A percentile compares a stretch with the other conserved stretches of the same genome.
Evolutionary conservation across 2,329 filamentous ascomycete species (phyloP).

Genomic region (Botryotinia convoluta): DNA sequence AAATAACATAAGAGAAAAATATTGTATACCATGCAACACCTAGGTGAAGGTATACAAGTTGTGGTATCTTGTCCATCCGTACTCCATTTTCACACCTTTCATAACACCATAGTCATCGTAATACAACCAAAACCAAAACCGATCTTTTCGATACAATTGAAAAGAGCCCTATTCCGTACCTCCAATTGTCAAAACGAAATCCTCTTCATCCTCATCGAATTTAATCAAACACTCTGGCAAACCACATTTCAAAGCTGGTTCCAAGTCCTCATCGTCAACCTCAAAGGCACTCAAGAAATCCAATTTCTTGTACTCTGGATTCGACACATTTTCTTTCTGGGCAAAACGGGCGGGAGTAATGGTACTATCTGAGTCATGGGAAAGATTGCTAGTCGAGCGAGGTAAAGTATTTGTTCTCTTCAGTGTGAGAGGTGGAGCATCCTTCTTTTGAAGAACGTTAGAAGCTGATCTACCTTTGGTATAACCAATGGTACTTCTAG

Average conservation of each 20-base stretch:
- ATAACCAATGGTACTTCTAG: slow-evolving; percentile 81
- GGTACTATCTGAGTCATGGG: slow-evolving; percentile 44
- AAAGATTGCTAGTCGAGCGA: slow-evolving; percentile 38
- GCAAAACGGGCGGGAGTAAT: slow-evolving; percentile 50
- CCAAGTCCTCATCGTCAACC: slow-evolving; percentile 45
- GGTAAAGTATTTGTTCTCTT: slow-evolving; percentile 21
- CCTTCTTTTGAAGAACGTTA: slow-evolving; percentile 37
- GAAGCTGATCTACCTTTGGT: slow-evolving; percentile 66
- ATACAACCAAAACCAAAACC: background rate
- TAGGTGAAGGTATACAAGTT: slow-evolving; percentile 2
- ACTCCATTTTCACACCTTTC: background rate
- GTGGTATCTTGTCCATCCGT: slow-evolving; percentile 13
- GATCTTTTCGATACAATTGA: background rate
- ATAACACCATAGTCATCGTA: slow-evolving; percentile 10
- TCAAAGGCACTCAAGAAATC: slow-evolving; percentile 60
- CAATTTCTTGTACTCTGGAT: slow-evolving; percentile 44
- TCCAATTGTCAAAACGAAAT: slow-evolving; percentile 53
- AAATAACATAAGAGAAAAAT: slow-evolving; percentile 1
- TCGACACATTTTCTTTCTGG: slow-evolving; percentile 33
- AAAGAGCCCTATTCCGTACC: background rate
- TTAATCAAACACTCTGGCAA: slow-evolving; percentile 37
- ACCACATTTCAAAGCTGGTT: slow-evolving; percentile 31
- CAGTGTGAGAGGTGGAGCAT: slow-evolving; percentile 9
- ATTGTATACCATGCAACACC: slow-evolving; percentile 1
- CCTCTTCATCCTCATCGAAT: slow-evolving; percentile 46